Conservation (phyloP, 139 green algal genomes). For the Closterium sp. region DNA sequence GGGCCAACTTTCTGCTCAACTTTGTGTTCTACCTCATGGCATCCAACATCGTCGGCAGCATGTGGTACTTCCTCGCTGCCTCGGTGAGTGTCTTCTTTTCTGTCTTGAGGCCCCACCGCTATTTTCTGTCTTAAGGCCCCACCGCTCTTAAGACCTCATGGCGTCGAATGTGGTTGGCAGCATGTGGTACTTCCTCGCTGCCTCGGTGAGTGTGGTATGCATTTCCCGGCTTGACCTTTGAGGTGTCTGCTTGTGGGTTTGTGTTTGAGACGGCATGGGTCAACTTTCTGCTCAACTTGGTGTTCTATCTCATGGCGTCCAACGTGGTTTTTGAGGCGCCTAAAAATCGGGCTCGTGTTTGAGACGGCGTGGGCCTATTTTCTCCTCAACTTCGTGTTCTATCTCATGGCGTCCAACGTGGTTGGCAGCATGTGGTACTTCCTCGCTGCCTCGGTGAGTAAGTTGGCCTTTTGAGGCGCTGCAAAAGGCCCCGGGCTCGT, state of each 20-base stretch:
- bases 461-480: too few relatives aligned
- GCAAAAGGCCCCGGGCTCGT: too few relatives aligned
- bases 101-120: too few relatives aligned
- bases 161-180: neutral
- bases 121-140: too few relatives aligned
- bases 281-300: conserved; percentile 24
- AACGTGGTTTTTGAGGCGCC: too few relatives aligned
- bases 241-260: neutral
- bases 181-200: neutral
- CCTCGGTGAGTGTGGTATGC: neutral
- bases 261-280: conserved; percentile 41
- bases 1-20: conserved; percentile 37
- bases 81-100: neutral
- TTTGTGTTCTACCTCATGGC: conserved; percentile 37
- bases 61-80: conserved; percentile 27
- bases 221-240: too few relatives aligned
- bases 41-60: conserved; percentile 17
- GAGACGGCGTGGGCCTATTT: conserved; percentile 36
- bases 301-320: too few relatives aligned
- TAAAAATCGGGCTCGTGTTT: conserved; percentile 1
- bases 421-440: conserved; percentile 33
- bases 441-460: neutral
- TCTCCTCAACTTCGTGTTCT: conserved; percentile 15
- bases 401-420: neutral
- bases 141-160: neutral